Conservation (phyloP, 169 alveolate species). For the Cryptosporidium sp. region DNA sequence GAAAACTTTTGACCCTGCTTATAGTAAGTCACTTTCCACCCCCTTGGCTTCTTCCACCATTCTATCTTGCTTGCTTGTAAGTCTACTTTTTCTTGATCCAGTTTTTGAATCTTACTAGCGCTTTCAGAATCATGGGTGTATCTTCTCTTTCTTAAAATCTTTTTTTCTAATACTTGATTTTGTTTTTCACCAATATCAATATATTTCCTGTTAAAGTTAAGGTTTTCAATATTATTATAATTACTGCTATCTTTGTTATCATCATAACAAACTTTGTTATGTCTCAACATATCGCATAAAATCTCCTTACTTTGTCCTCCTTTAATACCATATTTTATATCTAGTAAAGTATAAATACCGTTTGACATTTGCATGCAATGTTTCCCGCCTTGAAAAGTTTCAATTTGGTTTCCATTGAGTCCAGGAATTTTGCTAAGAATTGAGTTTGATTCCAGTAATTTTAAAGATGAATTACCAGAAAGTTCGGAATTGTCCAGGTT, state of each 20-base stretch:
- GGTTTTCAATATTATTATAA: neutral
- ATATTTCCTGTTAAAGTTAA: neutral
- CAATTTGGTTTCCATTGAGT: neutral
- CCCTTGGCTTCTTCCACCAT: slow-evolving; percentile 75
- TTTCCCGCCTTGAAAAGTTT: neutral
- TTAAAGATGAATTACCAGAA: neutral
- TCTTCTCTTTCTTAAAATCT: neutral
- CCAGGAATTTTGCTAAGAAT: neutral
- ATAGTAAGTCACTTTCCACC: slow-evolving; percentile 66
- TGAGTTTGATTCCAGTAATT: neutral
- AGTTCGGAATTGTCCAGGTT: neutral
- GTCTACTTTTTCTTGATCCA: neutral
- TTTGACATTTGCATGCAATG: slow-evolving; percentile 4
- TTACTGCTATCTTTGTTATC: neutral
- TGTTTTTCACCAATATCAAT: neutral
- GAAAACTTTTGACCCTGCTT: slow-evolving; percentile 32
- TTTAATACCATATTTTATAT: slow-evolving; percentile 31
- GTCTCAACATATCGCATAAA: neutral
- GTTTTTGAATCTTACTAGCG: neutral
- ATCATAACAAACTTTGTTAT: neutral
- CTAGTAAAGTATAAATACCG: slow-evolving; percentile 42
- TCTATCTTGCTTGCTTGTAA: slow-evolving; percentile 24
- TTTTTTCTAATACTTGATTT: neutral
- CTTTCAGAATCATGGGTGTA: neutral
- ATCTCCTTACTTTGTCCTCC: slow-evolving; percentile 17